Base-by-base conservation (phyloP, 371 early-diverging fungal species). In the Mortierella sp. region DNA sequence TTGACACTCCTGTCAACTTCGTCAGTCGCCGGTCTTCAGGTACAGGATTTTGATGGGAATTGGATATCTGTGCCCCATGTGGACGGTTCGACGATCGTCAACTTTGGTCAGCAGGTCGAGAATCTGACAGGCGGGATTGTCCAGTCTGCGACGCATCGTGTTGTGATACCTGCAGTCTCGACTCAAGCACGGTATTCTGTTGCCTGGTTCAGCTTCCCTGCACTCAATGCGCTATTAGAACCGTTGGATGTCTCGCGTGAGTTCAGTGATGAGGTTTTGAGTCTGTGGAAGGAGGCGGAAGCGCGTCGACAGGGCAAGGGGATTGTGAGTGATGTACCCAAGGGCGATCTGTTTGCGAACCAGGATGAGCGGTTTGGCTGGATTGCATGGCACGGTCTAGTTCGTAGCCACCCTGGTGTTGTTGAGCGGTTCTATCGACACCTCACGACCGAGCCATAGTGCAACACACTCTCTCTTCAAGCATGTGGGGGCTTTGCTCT, bases 61-160 rank as follows among this genome's bases (percentile, higher is more conserved):
- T 44, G 44, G 44, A 17, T 44, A 19, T 44, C 44, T 15, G 44
- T 44, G 19, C 44, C 44, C 21, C 44, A 44, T 44, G 44, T 44
- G 8, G 44, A 44, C 3, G 44, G 44, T 21, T 44, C 44, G 21
- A 44, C 44, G n/a, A 44, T 44, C 19, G 44, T 44, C 21, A 44
- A 44, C 44, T 44, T 44, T 44, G 44, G 44, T 8, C 44, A 44
- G 44, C 44, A 44, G 44, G 21, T 44, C 23, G 44, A 44, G 19
- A 44, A 44, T 44, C 9, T 44, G 9, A 19, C 44, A 8, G 44
- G 44, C 3, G 44, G 44, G n/a, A 44, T 44, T 21, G 21, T 44
- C 4, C 44, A 44, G 21, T 44, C 44, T 8, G 44, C 44, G 19
- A 44, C 44, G 0, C 44, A 44, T 21, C 17, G 44, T 19, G 44